phyloP scores from a whole-genome alignment of 2,329 filamentous ascomycete genomes.

The Shiraia bambusicola region DNA sequence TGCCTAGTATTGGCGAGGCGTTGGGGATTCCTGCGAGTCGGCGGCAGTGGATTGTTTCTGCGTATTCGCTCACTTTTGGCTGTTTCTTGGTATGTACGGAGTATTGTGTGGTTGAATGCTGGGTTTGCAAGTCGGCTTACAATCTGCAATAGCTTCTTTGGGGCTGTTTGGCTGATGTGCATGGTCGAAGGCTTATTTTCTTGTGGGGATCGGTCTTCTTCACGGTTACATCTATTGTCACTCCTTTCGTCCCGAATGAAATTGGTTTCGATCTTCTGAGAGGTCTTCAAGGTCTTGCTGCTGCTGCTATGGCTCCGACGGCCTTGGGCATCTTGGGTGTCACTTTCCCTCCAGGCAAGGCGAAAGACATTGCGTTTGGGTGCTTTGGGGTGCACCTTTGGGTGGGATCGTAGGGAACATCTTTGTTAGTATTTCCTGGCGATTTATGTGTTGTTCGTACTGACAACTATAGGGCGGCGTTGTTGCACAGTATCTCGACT shows the following conservation, averaged over 20 bases:
- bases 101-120: too few relatives aligned
- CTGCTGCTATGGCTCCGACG: slow-evolving; percentile 69
- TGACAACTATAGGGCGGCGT: slow-evolving; percentile 54
- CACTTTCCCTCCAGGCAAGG: slow-evolving; percentile 66
- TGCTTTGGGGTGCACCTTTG: slow-evolving; percentile 59
- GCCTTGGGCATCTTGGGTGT: slow-evolving; percentile 70
- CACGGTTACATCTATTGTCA: slow-evolving; percentile 58
- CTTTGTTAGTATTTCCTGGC: slow-evolving; percentile 38
- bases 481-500: slow-evolving; percentile 57
- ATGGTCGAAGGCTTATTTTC: slow-evolving; percentile 66
- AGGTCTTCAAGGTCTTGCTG: slow-evolving; percentile 66
- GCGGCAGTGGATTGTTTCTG: slow-evolving; percentile 67
- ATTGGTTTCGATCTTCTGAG: slow-evolving; percentile 68
- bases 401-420: slow-evolving; percentile 67
- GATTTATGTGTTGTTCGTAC: neutral
- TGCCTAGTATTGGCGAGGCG: slow-evolving; percentile 61
- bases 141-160: slow-evolving; percentile 55
- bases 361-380: slow-evolving; percentile 69
- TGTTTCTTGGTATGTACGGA: slow-evolving; percentile 57
- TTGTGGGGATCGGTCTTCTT: slow-evolving; percentile 65
- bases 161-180: slow-evolving; percentile 68
- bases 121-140: too few relatives aligned
- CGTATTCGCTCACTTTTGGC: slow-evolving; percentile 66
- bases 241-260: slow-evolving; percentile 66
- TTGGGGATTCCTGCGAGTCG: slow-evolving; percentile 60